Evolutionary conservation across 2,329 filamentous ascomycete species (phyloP), one percentile per base, ranked within the genome.

Genomic region (Pseudogymnoascus sp.): DNA sequence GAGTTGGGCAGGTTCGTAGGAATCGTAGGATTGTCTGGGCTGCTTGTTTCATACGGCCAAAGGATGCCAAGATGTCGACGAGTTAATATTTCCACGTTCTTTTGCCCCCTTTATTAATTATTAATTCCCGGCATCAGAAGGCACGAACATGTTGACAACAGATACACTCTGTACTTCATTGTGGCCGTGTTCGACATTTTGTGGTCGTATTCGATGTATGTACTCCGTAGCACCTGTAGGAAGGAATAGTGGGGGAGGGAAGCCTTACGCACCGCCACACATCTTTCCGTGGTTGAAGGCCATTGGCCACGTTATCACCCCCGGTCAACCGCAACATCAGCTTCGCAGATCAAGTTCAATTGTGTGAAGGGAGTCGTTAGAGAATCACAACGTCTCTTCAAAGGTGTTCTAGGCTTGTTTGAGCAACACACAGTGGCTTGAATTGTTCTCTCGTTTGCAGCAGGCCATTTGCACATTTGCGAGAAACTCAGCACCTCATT

Each of bases 281-380:
- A 57, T 13, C 51, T 57, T 57, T 57, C 28, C 28, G 51, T 57
- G 51, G 51, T 34, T 57, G n/a, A 34, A 6, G 28, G 19, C 51
- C 51, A 57, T 57, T 57, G 51, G 51, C 51, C 51, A 57, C 51
- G 51, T 57, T 57, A 57, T 57, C 51, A 57, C 51, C 51, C 51
- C 51, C 51, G 28, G 51, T 57, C 51, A 21, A 21, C 51, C 16
- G 28, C 28, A 57, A 57, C 51, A 57, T 57, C 51, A 57, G 51
- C 51, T 57, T 57, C 51, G 51, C 51, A 34, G 51, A 21, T 57
- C 51, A 57, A 57, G 51, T 57, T 57, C 51, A 57, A 57, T 57
- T 57, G 51, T 57, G 51, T 34, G 28, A 57, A 57, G 16, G 51
- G 51, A 57, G 51, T 10, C 28, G 51, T 34, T 14, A 21, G 28